These are phyloP conservation scores for Suillus cothurnatus DNA, from an alignment of 768 basidiomycete genomes.

Conservation along the genomic window DNA sequence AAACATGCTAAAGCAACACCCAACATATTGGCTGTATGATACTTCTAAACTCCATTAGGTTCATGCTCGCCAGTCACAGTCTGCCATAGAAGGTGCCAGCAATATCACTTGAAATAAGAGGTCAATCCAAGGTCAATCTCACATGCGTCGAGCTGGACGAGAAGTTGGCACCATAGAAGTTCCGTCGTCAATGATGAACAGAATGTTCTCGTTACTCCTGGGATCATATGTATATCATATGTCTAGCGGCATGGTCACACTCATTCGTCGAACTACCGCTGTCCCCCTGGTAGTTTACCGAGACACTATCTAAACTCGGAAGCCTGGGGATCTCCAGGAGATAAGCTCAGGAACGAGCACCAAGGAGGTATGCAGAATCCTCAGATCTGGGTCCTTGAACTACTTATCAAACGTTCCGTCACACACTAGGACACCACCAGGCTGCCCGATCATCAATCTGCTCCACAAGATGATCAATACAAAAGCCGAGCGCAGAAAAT, in stretches of 20 bases:
- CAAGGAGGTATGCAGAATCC: neutral
- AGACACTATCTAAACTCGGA: neutral
- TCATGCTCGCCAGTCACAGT: neutral
- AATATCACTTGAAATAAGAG: neutral
- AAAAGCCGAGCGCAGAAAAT: neutral
- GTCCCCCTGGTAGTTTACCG: neutral
- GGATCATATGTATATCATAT: neutral
- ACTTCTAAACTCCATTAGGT: neutral
- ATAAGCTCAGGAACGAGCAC: constrained; percentile 2
- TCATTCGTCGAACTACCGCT: neutral
- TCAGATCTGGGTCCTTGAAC: neutral
- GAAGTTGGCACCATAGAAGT: neutral
- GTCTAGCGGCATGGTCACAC: neutral
- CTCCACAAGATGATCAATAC: neutral
- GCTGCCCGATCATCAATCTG: constrained; percentile 7
- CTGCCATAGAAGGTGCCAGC: neutral
- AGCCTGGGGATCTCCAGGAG: constrained; percentile 6
- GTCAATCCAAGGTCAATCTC: neutral
- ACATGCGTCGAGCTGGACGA: neutral
- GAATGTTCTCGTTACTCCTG: neutral
- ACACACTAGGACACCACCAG: neutral
- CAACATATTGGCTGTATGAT: neutral
- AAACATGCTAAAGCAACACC: neutral
- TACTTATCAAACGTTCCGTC: neutral
- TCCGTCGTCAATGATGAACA: neutral